Evolutionary conservation across 116 monocot genomes (phyloP).

Genomic region (Thalassia testudinum): DNA sequence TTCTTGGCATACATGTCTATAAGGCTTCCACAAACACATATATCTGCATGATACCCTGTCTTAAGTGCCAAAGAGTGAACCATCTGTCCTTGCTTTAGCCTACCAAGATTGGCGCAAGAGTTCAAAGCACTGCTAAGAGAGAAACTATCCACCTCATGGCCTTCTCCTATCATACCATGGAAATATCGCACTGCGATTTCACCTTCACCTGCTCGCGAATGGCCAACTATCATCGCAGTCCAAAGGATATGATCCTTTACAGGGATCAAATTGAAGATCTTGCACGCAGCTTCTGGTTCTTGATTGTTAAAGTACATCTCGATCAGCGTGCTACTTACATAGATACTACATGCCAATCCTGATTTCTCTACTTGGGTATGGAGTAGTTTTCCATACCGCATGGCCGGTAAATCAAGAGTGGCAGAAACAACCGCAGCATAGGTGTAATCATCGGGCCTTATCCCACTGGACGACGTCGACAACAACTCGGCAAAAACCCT

Average conservation of each 20-base stretch:
- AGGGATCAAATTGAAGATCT: constrained; percentile 29
- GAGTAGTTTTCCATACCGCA: constrained; percentile 50
- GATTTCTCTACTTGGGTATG: constrained; percentile 46
- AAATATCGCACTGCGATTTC: constrained; percentile 51
- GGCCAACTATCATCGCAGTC: constrained; percentile 79
- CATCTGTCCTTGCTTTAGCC: constrained; percentile 55
- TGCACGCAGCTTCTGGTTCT: constrained; percentile 33
- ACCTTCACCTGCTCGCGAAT: constrained; percentile 47
- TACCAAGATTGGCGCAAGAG: constrained; percentile 47
- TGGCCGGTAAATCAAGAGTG: constrained; percentile 25
- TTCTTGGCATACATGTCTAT: constrained; percentile 91
- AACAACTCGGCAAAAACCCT: constrained; percentile 29
- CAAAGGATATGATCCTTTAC: constrained; percentile 60
- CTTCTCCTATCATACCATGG: constrained; percentile 38
- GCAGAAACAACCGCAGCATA: constrained; percentile 49
- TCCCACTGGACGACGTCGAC: constrained; percentile 8
- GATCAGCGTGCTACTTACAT: constrained; percentile 51
- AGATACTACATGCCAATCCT: constrained; percentile 34
- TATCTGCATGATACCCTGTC: constrained; percentile 47
- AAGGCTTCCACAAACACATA: constrained; percentile 53
- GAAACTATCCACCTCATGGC: constrained; percentile 57
- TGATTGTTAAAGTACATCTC: constrained; percentile 76
- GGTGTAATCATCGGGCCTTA: constrained; percentile 57
- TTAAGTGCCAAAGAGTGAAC: constrained; percentile 49
- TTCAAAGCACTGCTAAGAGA: constrained; percentile 69